These are phyloP conservation scores for Dacryopinax primogenitus DNA, from an alignment of 768 basidiomycete species.

Conservation along the genomic window DNA sequence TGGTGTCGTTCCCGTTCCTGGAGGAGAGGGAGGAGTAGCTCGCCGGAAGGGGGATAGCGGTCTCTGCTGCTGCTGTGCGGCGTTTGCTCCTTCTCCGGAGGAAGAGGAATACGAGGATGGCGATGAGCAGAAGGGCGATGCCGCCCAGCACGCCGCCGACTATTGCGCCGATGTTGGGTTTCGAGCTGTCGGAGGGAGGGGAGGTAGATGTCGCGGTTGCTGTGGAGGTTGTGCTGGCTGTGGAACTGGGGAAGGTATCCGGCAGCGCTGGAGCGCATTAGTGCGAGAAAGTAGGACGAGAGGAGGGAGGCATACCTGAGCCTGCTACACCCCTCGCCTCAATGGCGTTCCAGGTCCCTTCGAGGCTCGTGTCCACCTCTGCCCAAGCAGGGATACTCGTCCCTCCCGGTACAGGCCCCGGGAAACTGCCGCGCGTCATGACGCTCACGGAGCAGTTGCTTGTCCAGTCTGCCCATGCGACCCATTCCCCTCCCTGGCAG, in stretches of 20 bases:
- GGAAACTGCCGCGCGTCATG: neutral
- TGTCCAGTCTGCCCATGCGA: slow-evolving; percentile 2
- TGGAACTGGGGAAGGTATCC: slow-evolving; percentile 8
- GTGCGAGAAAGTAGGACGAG: neutral
- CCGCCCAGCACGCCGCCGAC: slow-evolving; percentile 12
- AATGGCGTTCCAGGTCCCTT: neutral
- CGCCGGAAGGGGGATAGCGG: neutral
- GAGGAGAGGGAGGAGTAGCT: neutral
- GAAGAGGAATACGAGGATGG: neutral
- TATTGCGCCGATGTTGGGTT: slow-evolving; percentile 1
- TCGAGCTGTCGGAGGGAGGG: slow-evolving; percentile 23
- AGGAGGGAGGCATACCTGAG: slow-evolving; percentile 1
- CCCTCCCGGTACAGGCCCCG: neutral
- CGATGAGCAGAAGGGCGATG: neutral
- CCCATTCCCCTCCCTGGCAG: slow-evolving; percentile 13
- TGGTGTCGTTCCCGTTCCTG: neutral
- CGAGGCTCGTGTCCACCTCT: slow-evolving; percentile 10
- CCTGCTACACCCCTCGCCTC: neutral
- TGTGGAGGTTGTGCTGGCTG: neutral
- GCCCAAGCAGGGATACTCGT: neutral
- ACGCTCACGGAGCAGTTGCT: neutral
- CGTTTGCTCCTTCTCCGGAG: neutral
- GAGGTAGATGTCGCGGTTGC: neutral
- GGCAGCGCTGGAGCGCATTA: neutral
- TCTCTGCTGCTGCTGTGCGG: neutral